Evolutionary conservation across 148 eudicot species (phyloP).

Genomic region (Dianthus caryophyllus): DNA sequence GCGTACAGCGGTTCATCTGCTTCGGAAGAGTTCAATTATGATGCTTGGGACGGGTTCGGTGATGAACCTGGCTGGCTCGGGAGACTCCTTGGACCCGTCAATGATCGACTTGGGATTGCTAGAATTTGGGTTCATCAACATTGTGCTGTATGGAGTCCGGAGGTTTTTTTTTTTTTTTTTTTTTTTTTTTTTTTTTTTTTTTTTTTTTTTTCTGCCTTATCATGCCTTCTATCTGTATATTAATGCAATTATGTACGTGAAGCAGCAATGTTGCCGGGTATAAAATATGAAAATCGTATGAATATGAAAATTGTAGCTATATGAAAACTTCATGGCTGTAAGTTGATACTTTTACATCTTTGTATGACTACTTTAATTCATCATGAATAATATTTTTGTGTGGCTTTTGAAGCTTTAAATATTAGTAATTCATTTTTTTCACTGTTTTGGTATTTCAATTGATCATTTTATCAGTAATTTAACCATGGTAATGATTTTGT

Average conservation of each 20-base stretch:
- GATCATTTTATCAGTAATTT: too few relatives aligned
- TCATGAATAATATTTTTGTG: neutral
- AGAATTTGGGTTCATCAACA: conserved; percentile 98
- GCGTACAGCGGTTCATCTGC: conserved; percentile 80
- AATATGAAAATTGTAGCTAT: too few relatives aligned
- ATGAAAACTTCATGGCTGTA: conserved; percentile 1
- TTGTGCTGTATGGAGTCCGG: conserved; percentile 99
- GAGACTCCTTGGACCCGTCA: conserved; percentile 81
- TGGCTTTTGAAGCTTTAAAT: neutral
- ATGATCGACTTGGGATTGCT: conserved; percentile 90
- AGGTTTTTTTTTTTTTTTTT: conserved; percentile 46
- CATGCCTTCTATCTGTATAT: conserved; percentile 9
- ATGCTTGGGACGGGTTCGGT: conserved; percentile 89
- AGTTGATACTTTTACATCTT: neutral
- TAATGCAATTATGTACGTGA: neutral
- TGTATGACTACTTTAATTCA: neutral
- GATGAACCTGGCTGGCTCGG: conserved; percentile 97
- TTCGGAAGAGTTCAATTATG: conserved; percentile 75
- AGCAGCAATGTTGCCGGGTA: neutral
- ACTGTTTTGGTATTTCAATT: neutral
- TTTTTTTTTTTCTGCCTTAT: conserved; percentile 15
- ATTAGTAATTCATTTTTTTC: neutral
- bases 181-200: too few relatives aligned
- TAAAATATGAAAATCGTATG: neutral
- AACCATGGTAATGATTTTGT: too few relatives aligned